A percentile compares a stretch with the other conserved stretches of the same genome.
Conservation (phyloP, 495 filamentous ascomycete genomes). For the Amphirosellinia nigrospora region DNA sequence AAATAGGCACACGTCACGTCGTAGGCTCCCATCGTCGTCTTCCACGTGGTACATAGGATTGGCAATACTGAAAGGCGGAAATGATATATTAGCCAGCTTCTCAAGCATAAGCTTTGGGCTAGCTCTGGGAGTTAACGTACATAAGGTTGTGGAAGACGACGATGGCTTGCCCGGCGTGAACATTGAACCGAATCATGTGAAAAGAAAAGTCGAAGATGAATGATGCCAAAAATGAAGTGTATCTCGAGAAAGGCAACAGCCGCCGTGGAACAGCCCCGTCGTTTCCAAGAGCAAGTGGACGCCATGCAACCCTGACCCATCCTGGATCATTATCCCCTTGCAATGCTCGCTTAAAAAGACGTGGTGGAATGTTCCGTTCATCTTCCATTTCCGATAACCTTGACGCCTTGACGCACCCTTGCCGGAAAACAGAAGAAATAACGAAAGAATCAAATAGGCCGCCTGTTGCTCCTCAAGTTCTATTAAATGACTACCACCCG, state of each 20-base stretch:
- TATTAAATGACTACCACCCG: slow-evolving; percentile 66
- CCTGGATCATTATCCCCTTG: slow-evolving; percentile 48
- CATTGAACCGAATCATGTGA: slow-evolving; percentile 47
- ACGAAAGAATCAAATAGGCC: slow-evolving; percentile 33
- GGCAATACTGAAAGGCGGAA: slow-evolving; percentile 46
- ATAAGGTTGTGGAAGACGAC: slow-evolving; percentile 72
- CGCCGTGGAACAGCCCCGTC: slow-evolving; percentile 45
- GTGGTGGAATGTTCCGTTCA: slow-evolving; percentile 44
- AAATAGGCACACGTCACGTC: slow-evolving; percentile 50
- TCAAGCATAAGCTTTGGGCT: slow-evolving; percentile 50
- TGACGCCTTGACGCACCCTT: slow-evolving; percentile 47
- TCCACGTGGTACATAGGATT: slow-evolving; percentile 50
- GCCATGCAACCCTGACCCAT: slow-evolving; percentile 48
- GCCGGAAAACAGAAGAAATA: slow-evolving; percentile 25
- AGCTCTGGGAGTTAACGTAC: slow-evolving; percentile 75
- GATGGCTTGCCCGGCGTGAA: slow-evolving; percentile 66
- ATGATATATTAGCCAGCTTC: slow-evolving; percentile 62
- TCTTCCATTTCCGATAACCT: slow-evolving; percentile 42
- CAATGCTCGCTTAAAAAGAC: slow-evolving; percentile 46
- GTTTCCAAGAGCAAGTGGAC: slow-evolving; percentile 48
- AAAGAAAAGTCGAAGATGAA: slow-evolving; percentile 39
- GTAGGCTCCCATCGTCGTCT: slow-evolving; percentile 61
- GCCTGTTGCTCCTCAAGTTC: slow-evolving; percentile 27
- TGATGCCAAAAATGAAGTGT: slow-evolving; percentile 41
- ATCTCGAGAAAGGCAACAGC: slow-evolving; percentile 42